A percentile compares a stretch with the other conserved stretches of the same genome.
Conservation (phyloP, 345 rosid species). For the Syzygium jambos region DNA sequence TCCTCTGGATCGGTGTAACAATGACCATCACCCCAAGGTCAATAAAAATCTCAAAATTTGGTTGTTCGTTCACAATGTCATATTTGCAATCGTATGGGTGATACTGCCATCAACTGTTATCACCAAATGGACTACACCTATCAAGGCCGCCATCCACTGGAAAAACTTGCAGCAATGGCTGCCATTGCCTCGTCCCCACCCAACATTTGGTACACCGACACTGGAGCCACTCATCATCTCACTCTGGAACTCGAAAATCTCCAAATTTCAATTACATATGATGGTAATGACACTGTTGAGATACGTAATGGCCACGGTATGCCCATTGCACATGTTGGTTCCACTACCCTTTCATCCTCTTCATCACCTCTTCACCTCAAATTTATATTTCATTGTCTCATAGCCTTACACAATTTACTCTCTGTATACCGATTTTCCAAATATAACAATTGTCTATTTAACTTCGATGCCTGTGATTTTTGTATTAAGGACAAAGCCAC, state of each 20-base stretch:
- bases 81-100: too few relatives aligned
- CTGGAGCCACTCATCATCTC: not conserved
- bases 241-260: not conserved
- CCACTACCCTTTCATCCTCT: not conserved
- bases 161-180: not conserved
- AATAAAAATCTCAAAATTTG: too few relatives aligned
- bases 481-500: not conserved
- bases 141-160: not conserved
- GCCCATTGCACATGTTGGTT: not conserved
- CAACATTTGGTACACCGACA: not conserved
- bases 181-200: not conserved
- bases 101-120: not conserved
- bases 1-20: too few relatives aligned
- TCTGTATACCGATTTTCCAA: not conserved
- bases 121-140: not conserved
- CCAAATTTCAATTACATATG: not conserved
- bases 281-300: not conserved
- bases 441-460: not conserved
- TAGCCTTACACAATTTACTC: not conserved
- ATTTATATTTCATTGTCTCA: not conserved
- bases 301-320: not conserved
- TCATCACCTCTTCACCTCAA: not conserved
- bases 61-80: not conserved
- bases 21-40: not conserved
- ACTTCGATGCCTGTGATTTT: not conserved